Percentiles rank a stretch among this genome's conserved stretches.
These are phyloP conservation scores for Tylopilus balloui DNA, from an alignment of 768 basidiomycete genomes.

Conservation along the genomic window DNA sequence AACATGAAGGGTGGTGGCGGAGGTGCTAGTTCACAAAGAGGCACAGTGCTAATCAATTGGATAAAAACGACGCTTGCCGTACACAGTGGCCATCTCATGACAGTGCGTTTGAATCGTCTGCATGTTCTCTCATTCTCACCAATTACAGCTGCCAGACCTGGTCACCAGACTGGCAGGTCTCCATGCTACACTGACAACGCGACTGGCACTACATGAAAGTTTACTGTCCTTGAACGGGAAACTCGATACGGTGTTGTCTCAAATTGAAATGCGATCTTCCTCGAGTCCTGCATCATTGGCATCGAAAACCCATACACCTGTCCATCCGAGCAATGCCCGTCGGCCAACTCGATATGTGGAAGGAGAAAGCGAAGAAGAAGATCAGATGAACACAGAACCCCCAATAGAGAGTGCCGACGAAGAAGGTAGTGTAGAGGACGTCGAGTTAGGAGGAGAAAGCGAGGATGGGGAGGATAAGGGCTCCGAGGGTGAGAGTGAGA, in stretches of 20 bases:
- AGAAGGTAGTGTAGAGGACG: constrained; percentile 72
- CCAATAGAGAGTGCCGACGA: constrained; percentile 62
- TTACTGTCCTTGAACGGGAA: constrained; percentile 83
- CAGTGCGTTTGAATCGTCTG: constrained; percentile 49
- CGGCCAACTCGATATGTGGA: constrained; percentile 60
- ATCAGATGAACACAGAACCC: constrained; percentile 55
- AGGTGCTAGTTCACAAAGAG: constrained; percentile 76
- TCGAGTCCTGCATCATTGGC: constrained; percentile 54
- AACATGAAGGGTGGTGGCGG: constrained; percentile 76
- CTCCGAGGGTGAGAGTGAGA: constrained; percentile 42
- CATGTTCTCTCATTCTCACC: constrained; percentile 8
- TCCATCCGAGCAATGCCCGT: constrained; percentile 36
- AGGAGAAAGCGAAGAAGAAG: constrained; percentile 72
- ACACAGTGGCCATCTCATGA: constrained; percentile 91
- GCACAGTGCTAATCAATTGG: constrained; percentile 67
- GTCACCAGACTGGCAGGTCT: constrained; percentile 82
- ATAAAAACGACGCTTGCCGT: constrained; percentile 76
- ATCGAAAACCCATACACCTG: constrained; percentile 37
- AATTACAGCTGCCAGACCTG: constrained; percentile 79
- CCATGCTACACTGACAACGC: constrained; percentile 73
- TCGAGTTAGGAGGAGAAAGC: constrained; percentile 66
- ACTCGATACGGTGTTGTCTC: constrained; percentile 89
- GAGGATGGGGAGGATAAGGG: constrained; percentile 48
- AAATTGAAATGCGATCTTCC: constrained; percentile 86
- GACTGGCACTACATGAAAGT: constrained; percentile 79